These are phyloP conservation scores for Boechera retrofracta DNA, from an alignment of 345 rosid genomes.

Conservation along the genomic window DNA sequence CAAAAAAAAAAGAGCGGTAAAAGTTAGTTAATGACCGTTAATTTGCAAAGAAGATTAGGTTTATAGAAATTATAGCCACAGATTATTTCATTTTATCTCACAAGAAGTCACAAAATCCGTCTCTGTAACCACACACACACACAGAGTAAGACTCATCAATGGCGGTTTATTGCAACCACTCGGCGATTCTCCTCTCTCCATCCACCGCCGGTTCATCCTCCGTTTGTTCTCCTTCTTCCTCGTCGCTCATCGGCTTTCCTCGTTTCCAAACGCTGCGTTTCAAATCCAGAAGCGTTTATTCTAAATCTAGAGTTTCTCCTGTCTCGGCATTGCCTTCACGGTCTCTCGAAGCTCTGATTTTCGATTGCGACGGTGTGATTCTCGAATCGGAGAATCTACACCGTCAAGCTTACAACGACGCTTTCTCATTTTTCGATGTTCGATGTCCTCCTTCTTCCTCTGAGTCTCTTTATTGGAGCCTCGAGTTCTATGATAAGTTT, in stretches of 20 bases:
- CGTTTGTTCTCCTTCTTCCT: conserved; percentile 31
- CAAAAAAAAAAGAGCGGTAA: neutral
- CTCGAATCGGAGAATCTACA: conserved; percentile 91
- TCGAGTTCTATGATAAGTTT: conserved; percentile 79
- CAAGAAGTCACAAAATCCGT: neutral
- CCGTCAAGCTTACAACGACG: conserved; percentile 95
- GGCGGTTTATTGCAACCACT: conserved; percentile 43
- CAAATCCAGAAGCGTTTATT: conserved; percentile 23
- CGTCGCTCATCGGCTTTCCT: conserved; percentile 25
- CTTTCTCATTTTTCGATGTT: conserved; percentile 83
- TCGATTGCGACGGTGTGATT: conserved; percentile 96
- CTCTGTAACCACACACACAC: conserved; percentile 28
- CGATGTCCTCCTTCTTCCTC: conserved; percentile 60
- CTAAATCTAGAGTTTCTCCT: conserved; percentile 10
- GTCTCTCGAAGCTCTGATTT: conserved; percentile 77
- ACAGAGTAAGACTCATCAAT: conserved; percentile 30
- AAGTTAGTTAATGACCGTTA: conserved; percentile 42
- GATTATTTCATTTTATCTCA: conserved; percentile 14
- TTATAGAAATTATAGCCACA: conserved; percentile 33
- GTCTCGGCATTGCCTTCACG: conserved; percentile 51
- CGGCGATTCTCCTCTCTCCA: conserved; percentile 34
- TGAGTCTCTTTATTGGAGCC: conserved; percentile 67
- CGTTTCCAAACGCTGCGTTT: conserved; percentile 40
- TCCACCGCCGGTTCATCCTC: conserved; percentile 32
- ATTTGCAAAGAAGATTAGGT: conserved; percentile 7